Base-by-base conservation (phyloP, 352 stramenopile genomes). In the Pythium coloratum region DNA sequence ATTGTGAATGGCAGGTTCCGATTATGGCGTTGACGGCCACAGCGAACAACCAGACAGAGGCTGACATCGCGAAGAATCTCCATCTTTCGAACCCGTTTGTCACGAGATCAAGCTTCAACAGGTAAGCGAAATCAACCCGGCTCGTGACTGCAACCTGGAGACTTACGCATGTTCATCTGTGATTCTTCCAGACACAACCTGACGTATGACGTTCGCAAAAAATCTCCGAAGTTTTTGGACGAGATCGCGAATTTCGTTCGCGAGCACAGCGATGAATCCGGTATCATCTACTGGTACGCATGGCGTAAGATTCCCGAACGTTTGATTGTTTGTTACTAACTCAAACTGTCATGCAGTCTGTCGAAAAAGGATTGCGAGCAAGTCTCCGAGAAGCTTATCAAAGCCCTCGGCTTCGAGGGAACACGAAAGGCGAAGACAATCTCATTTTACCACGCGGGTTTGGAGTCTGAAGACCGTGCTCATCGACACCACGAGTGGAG, bases 21-120 rank as follows among this genome's bases (percentile, higher is more conserved):
- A 92, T 97, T 38, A 95, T 97, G 86, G 89, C 88, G 20, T 58
- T 97, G 14, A 97, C 89, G 1, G 89, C 89, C 9, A 97, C 89
- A 51, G 89, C 89, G 30, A 97, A 94, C 67, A 80, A 71, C 53
- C 85, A 95, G 66, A 94, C 86, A 0, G 86, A 95, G 59, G 77
- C 76, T 24, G 88, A 96, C 60, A 96, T 96, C 44, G 85, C 90
- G 9, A 84, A 73, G 63, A 94, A 93, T 47, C 55, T 96, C 64
- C 77, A 85, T 47, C 64, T 96, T 6, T 72, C 69, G 16, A 87
- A 88, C 30, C 88, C 85, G 9, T 95, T 94, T 63, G 78, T 91
- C 24, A 94, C 86, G 3, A 82, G 86, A 32, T 93, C 85, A 40
- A 96, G 86, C 36, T 96, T 96, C 53, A 94, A 94, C 76, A 80